Evolutionary conservation across 257 asterid species (phyloP).

Genomic region (Catharanthus roseus): DNA sequence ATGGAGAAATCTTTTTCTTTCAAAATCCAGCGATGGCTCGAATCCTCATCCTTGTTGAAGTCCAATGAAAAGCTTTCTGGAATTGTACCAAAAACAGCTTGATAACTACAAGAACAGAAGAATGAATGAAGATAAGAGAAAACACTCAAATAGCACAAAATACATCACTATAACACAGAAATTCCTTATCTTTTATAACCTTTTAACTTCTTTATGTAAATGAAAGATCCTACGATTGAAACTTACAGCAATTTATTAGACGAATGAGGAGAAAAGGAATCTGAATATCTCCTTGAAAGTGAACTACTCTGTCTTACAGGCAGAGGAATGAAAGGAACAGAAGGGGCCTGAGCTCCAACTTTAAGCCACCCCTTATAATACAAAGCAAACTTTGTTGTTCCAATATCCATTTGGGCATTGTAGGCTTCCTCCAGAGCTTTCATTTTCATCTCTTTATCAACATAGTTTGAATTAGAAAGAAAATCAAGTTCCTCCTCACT

Average conservation of each 20-base stretch:
- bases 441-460: slow-evolving; percentile 32
- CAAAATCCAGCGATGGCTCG: slow-evolving; percentile 25
- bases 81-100: slow-evolving; percentile 54
- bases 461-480: slow-evolving; percentile 24
- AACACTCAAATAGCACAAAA: not conserved
- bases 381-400: slow-evolving; percentile 55
- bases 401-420: slow-evolving; percentile 51
- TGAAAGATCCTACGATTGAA: not conserved
- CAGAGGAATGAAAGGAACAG: slow-evolving; percentile 60
- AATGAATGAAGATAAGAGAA: not conserved
- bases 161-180: not conserved
- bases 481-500: slow-evolving; percentile 46
- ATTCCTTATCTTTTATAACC: not conserved
- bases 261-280: slow-evolving; percentile 36
- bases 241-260: slow-evolving; percentile 59
- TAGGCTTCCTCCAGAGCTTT: slow-evolving; percentile 44
- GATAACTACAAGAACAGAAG: slow-evolving; percentile 35
- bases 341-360: slow-evolving; percentile 58
- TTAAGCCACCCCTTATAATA: slow-evolving; percentile 79
- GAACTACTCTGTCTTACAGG: slow-evolving; percentile 35
- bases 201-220: not conserved
- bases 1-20: slow-evolving; percentile 26
- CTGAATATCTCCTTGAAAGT: slow-evolving; percentile 46
- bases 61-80: slow-evolving; percentile 38
- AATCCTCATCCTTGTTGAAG: slow-evolving; percentile 23